phyloP scores from a whole-genome alignment of 2,329 filamentous ascomycete genomes.

The Xylaria hypoxylon region DNA sequence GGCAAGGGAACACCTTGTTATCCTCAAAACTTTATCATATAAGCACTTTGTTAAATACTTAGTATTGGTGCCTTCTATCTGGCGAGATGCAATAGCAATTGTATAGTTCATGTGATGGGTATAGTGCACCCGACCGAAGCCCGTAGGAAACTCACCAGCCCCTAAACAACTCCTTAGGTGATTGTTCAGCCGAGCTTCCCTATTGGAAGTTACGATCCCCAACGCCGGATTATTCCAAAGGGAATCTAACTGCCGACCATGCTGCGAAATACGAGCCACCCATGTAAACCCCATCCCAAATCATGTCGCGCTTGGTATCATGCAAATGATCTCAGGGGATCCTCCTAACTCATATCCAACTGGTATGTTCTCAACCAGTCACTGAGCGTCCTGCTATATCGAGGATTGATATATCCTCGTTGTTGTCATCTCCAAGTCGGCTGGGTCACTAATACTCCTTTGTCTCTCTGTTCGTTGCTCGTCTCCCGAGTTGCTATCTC shows the following conservation, averaged over 20 bases:
- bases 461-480: constrained; percentile 68
- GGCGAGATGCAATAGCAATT: constrained; percentile 1
- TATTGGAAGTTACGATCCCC: constrained; percentile 16
- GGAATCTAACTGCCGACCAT: constrained; percentile 24
- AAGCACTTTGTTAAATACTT: neutral
- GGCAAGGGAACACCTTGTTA: neutral
- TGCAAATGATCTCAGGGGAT: constrained; percentile 27
- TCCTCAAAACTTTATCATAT: neutral
- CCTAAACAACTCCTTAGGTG: constrained; percentile 20
- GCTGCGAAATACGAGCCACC: constrained; percentile 22
- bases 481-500: constrained; percentile 59
- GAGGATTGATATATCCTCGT: constrained; percentile 39
- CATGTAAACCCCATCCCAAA: constrained; percentile 29
- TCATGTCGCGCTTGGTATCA: constrained; percentile 31
- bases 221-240: constrained; percentile 36
- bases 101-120: constrained; percentile 30
- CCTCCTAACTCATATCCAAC: constrained; percentile 35
- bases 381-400: constrained; percentile 36
- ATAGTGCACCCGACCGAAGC: constrained; percentile 29
- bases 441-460: constrained; percentile 60
- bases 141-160: constrained; percentile 17
- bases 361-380: constrained; percentile 22
- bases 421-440: constrained; percentile 46
- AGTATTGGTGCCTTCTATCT: neutral
- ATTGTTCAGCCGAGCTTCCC: constrained; percentile 23